Base-by-base conservation (phyloP, 108 stramenopile species). In the Skeletonema costatum region DNA sequence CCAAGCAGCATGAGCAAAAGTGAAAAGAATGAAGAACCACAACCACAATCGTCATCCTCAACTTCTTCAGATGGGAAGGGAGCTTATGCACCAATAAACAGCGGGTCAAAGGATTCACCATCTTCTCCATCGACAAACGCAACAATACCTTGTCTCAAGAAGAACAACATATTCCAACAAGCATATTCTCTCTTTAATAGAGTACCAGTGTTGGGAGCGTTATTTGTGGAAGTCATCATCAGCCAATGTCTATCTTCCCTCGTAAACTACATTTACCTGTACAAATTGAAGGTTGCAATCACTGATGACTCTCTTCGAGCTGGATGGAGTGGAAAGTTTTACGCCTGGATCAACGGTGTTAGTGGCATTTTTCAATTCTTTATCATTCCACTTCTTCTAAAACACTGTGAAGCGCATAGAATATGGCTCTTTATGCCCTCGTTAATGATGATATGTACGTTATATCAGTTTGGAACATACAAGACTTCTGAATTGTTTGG, bases 351-450 rank as follows among this genome's bases (percentile, higher is more conserved):
- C n/a, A 89, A 89, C 64, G 85, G 82, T 16, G 61, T 78, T 12
- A 79, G 77, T 61, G 88, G 88, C 6, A 32, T 86, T 0, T 48
- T 89, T n/a, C 88, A 89, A 80, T 89, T 89, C 73, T 74, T 83
- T 29, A 68, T 86, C 68, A 74, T 89, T 1, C 88, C 88, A 29
- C 41, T 87, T 5, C 21, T 82, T 11, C 31, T 78, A 41, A 78
- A 72, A 39, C 61, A 75, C 17, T 51, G 74, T 9, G 64, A 86
- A 33, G 60, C 75, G 4, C 78, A 77, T 50, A 64, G 67, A 9
- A 51, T 89, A 66, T 89, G 86, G 87, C 36, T 85, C 1, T 60
- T 84, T 11, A 87, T 87, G 85, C 87, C 88, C 4, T 62, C 61
- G 0, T 30, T 83, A 8, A 89, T 89, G 87, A 53, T 86, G 44